Conservation (phyloP, 108 stramenopile genomes). For the Skeletonema marinoi region DNA sequence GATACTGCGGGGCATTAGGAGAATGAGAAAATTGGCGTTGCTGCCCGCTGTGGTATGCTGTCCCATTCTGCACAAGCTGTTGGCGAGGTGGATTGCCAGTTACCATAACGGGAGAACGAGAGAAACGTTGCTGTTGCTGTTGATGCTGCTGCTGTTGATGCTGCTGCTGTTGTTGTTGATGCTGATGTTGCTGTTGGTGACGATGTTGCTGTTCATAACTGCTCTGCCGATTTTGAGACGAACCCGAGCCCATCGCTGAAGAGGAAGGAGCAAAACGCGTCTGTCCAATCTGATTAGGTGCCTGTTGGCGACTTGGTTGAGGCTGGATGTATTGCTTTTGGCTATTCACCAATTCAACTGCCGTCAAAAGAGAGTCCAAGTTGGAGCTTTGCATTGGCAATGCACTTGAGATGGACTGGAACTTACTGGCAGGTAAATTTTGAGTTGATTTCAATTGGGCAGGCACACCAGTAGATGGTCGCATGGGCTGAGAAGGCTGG, state of each 20-base stretch:
- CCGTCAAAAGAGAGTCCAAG: background rate
- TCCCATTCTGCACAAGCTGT: background rate
- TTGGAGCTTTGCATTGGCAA: background rate
- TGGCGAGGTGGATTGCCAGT: background rate
- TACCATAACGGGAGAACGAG: background rate
- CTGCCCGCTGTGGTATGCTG: background rate
- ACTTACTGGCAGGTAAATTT: background rate
- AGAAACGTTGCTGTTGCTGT: background rate
- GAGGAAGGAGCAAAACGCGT: background rate
- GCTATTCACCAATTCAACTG: constrained; percentile 1
- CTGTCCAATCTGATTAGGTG: background rate
- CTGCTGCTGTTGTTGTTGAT: no score
- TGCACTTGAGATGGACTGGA: background rate
- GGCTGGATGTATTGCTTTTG: background rate
- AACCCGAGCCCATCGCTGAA: background rate
- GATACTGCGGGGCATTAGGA: background rate
- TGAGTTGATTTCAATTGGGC: background rate
- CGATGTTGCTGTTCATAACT: background rate
- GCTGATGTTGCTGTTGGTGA: background rate
- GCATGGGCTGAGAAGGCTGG: background rate
- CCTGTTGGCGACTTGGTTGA: background rate
- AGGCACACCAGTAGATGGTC: background rate
- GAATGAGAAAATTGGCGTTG: background rate
- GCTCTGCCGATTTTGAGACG: background rate
- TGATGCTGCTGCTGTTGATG: no score